A percentile compares a stretch with the other conserved stretches of the same genome.
phyloP scores from a whole-genome alignment of 2,329 filamentous ascomycete species.

The Alternaria novae-zelandiae region DNA sequence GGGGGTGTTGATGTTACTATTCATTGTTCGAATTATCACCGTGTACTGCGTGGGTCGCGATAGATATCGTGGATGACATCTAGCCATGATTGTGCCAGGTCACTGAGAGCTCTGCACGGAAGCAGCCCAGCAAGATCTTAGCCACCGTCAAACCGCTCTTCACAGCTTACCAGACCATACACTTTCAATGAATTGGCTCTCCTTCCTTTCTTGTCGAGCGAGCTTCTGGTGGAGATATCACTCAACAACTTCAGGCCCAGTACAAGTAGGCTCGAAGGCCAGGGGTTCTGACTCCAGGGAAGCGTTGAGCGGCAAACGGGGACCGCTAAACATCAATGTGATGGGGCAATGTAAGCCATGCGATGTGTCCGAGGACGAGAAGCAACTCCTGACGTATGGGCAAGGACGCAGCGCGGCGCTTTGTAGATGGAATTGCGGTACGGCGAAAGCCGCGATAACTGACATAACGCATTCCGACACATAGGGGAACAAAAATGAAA shows the following conservation, averaged over 20 bases:
- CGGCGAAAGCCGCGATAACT: not conserved
- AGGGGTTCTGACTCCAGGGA: not conserved
- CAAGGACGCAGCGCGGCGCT: not conserved
- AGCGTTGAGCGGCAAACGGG: not conserved
- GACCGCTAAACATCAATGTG: not conserved
- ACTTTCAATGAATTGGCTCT: not conserved
- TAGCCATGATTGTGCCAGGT: not conserved
- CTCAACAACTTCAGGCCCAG: not conserved
- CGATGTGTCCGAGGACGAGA: not conserved
- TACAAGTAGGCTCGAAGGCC: not conserved
- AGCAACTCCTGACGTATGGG: not conserved
- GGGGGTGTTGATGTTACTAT: not conserved
- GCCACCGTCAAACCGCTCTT: not conserved
- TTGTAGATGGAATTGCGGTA: not conserved
- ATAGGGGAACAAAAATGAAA: not conserved
- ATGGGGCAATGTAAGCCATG: not conserved
- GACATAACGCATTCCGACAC: not conserved
- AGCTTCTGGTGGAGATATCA: not conserved
- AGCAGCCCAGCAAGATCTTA: not conserved
- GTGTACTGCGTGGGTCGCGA: not conserved
- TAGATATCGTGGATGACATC: not conserved
- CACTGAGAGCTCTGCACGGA: not conserved
- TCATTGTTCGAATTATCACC: not conserved
- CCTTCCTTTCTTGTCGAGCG: not conserved
- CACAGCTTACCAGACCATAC: not conserved